Base-by-base conservation (phyloP, 495 filamentous ascomycete species). In the Cairneyella variabilis region DNA sequence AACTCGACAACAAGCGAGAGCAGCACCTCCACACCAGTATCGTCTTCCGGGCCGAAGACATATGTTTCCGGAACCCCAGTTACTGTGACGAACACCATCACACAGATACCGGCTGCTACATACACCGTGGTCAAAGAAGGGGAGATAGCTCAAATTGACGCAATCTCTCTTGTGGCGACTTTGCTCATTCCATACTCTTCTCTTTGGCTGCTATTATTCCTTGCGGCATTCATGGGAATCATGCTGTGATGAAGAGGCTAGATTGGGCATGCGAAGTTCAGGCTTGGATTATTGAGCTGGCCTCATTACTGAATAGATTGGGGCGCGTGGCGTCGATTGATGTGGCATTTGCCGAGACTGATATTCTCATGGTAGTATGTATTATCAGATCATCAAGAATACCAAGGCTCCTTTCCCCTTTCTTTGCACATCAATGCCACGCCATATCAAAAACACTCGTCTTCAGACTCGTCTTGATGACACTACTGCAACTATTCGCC, bases 81-180 rank as follows among this genome's bases (percentile, higher is more conserved):
- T 30, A 47, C 48, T 20, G 27, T 49, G 8, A 58, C 60, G 11
- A 44, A 39, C 40, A 64, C 59, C 3, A 55, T 61, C 1, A 63
- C 56, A 17, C 55, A 64, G 28, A 60, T 50, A 25, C 64, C 60
- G 11, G 48, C 55, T 8, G 52, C 62, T 3, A 59, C 67, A 10
- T 26, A 53, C 2, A 55, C 58, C n/a, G 50, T 64, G 10, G 49
- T 60, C 1, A 66, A 56, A 16, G 53, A 61, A 14, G 65, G 58
- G 38, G 46, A 61, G 47, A 9, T 51, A 50, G 48, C 30, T 30
- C 58, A 23, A 26, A 56, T 10, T n/a, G 53, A 39, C 11, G 23
- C 22, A 23, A n/a, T 61, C 1, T 43, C 47, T 10, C 30, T 53
- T 2, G 9, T 52, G 25, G 16, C 22, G 16, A 23, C 7, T 16